Base-by-base conservation (phyloP, 1,139 yeast species). In the Protomyces inouyei region DNA sequence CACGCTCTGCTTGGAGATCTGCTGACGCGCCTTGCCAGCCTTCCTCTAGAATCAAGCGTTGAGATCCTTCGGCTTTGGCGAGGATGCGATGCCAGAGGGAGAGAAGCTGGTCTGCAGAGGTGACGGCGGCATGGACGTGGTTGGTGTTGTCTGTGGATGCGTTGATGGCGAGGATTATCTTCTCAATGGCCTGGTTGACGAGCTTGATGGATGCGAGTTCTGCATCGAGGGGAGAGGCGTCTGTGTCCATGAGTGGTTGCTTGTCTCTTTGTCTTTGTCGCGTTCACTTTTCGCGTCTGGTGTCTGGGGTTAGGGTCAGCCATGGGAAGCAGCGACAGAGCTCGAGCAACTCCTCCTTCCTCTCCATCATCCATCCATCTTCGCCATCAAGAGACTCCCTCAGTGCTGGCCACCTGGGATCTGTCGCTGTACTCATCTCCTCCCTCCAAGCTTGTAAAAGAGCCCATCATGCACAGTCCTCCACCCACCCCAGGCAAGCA, bases 1-100 rank as follows among this genome's bases (percentile, higher is more conserved):
- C 45, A 28, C 46, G 54, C 51, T 60, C 64, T n/a, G 54, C 55
- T n/a, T 60, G 51, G 40, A 60, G n/a, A 38, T 60, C 64, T 4
- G 40, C 55, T 10, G 59, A 52, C 40, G 64, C 64, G 43, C 64
- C 64, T n/a, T 54, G 59, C 64, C 64, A 60, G 9, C 38, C 16
- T 16, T 54, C 59, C 21, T 60, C 59, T 9, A 60, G 59, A 8
- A 60, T 54, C 14, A 60, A 43, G 23, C 48, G 45, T 23, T 60
- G 64, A 4, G 64, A 52, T 14, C 54, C 54, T n/a, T 60, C 52
- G 25, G 59, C 35, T n/a, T 56, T 57, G 10, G 64, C 59, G 32
- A 60, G 64, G 14, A 60, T 59, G 32, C 64, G 64, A 2, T 43
- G 54, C 64, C 64, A 60, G 18, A 60, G 51, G 25, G 45, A 52